These are phyloP conservation scores for Botryotinia globosa DNA, from an alignment of 2,329 filamentous ascomycete genomes.

Conservation along the genomic window DNA sequence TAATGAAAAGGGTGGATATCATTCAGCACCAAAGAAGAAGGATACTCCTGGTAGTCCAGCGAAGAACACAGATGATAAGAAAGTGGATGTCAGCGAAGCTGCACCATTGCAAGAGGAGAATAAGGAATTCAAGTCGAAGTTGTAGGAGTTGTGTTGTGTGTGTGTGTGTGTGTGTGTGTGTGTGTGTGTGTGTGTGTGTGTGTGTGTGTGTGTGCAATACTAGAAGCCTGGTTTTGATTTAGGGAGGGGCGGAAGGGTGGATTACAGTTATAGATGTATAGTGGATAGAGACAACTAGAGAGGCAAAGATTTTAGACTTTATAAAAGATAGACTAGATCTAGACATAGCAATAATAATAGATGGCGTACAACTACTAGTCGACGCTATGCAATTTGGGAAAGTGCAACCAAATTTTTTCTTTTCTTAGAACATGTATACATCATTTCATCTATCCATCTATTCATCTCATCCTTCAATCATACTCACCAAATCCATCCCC, in stretches of 20 bases:
- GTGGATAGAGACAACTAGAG: conserved; percentile 10
- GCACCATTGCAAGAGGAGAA: conserved; percentile 41
- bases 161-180: conserved; percentile 16
- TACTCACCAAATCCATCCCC: not conserved
- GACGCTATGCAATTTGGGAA: not conserved
- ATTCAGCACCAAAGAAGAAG: conserved; percentile 56
- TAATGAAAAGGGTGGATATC: conserved; percentile 55
- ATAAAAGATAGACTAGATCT: conserved; percentile 4
- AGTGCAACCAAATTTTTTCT: not conserved
- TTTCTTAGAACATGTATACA: no score
- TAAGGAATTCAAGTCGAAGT: conserved; percentile 30
- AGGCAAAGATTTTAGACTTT: conserved; percentile 5
- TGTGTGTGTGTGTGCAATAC: conserved; percentile 6
- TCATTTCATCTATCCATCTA: not conserved
- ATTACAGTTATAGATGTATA: not conserved
- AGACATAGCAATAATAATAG: conserved; percentile 21
- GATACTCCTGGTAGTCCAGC: conserved; percentile 36
- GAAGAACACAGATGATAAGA: conserved; percentile 36
- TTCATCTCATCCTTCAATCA: not conserved
- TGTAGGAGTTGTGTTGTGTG: conserved; percentile 24
- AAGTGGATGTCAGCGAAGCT: conserved; percentile 40
- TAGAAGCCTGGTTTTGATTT: not conserved
- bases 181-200: not conserved
- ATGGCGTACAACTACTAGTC: conserved; percentile 17
- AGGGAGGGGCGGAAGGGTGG: no score